A percentile compares a stretch with the other conserved stretches of the same genome.
Conservation (phyloP, 768 basidiomycete species). For the Pholiota microspora region DNA sequence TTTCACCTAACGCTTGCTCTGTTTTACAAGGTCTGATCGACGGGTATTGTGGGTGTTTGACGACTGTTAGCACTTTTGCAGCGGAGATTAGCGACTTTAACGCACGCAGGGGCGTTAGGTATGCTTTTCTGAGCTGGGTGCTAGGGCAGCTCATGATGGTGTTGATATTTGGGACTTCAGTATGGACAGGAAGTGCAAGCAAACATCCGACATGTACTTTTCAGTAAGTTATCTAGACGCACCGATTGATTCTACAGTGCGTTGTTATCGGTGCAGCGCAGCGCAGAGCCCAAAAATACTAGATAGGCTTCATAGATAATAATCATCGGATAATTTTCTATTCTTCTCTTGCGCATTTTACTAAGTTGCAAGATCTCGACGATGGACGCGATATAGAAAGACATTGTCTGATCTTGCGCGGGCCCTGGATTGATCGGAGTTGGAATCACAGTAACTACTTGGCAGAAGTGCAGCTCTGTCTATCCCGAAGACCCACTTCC, state of each 20-base stretch:
- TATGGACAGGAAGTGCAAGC: slow-evolving; percentile 42
- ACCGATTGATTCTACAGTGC: too few relatives aligned
- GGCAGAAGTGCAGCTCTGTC: slow-evolving; percentile 13
- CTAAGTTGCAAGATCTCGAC: background rate
- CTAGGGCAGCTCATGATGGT: slow-evolving; percentile 69
- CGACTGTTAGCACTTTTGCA: slow-evolving; percentile 91
- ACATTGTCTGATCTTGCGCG: background rate
- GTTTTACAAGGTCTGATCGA: slow-evolving; percentile 81
- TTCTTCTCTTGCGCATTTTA: background rate
- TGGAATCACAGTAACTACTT: slow-evolving; percentile 25
- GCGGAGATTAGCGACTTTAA: slow-evolving; percentile 68
- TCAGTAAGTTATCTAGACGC: too few relatives aligned
- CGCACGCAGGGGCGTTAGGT: slow-evolving; percentile 59
- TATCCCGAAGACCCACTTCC: slow-evolving; percentile 13
- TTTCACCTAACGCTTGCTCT: slow-evolving; percentile 58
- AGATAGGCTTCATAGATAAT: background rate
- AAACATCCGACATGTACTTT: slow-evolving; percentile 53
- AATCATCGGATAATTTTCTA: background rate
- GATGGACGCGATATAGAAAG: slow-evolving; percentile 4
- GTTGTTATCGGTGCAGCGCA: too few relatives aligned
- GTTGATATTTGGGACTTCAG: slow-evolving; percentile 68
- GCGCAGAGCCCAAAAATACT: too few relatives aligned
- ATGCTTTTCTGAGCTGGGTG: slow-evolving; percentile 67
- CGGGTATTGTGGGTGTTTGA: slow-evolving; percentile 94
- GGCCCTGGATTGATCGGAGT: slow-evolving; percentile 30